Percentiles rank a stretch among this genome's conserved stretches.
Evolutionary conservation across 352 stramenopile genomes (phyloP).

Genomic region (Globisporangium abappressorium): DNA sequence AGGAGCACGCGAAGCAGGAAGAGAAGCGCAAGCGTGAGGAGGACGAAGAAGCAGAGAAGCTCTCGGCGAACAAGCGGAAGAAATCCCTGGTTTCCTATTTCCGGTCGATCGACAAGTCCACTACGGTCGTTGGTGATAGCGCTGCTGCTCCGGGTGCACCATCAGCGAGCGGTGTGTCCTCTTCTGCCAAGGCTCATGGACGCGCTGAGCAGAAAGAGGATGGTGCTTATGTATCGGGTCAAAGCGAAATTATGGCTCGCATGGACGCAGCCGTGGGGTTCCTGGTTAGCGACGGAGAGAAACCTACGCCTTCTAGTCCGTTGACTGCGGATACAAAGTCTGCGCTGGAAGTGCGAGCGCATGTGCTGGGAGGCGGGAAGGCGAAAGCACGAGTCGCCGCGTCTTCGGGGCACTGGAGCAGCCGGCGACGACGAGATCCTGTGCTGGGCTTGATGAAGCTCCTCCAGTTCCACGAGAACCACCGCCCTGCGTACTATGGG

Average conservation of each 20-base stretch:
- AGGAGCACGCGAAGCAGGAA: slow-evolving; percentile 55
- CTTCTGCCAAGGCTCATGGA: background rate
- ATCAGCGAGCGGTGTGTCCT: background rate
- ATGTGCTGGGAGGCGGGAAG: slow-evolving; percentile 10
- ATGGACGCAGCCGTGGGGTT: slow-evolving; percentile 50
- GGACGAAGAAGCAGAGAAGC: slow-evolving; percentile 43
- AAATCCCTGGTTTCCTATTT: slow-evolving; percentile 73
- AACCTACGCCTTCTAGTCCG: background rate
- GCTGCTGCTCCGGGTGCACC: background rate
- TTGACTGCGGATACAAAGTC: slow-evolving; percentile 4
- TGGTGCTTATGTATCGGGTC: background rate
- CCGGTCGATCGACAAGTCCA: slow-evolving; percentile 35
- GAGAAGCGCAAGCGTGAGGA: slow-evolving; percentile 62
- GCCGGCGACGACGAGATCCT: slow-evolving; percentile 43
- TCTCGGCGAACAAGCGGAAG: slow-evolving; percentile 48
- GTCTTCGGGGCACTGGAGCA: slow-evolving; percentile 41
- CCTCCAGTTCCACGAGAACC: slow-evolving; percentile 85
- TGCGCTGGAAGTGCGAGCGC: slow-evolving; percentile 10
- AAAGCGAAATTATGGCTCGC: slow-evolving; percentile 36
- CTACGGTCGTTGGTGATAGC: background rate
- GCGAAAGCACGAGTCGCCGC: slow-evolving; percentile 23
- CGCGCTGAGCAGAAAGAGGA: slow-evolving; percentile 5
- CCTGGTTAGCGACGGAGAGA: slow-evolving; percentile 12
- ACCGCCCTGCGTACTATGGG: slow-evolving; percentile 74
- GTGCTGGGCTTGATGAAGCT: slow-evolving; percentile 81